Conservation (phyloP, 257 asterid species). For the Solanum rostratum region DNA sequence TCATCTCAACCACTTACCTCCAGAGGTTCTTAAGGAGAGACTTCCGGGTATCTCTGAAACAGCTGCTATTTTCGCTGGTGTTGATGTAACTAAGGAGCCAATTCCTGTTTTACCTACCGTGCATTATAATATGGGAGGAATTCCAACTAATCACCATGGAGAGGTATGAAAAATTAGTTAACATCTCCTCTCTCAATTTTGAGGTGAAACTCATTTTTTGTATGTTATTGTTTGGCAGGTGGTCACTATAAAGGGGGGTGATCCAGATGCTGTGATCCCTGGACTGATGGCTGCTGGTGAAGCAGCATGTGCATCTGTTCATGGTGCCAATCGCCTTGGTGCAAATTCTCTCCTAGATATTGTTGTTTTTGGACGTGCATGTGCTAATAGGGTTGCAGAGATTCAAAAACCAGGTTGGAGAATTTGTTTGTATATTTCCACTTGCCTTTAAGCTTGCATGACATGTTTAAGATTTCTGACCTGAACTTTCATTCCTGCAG, state of each 20-base stretch:
- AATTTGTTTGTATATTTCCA: background rate
- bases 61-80: conserved; percentile 97
- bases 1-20: conserved; percentile 95
- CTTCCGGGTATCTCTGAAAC: conserved; percentile 99
- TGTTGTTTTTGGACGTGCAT: conserved; percentile 97
- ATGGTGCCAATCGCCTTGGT: conserved; percentile 98
- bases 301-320: conserved; percentile 99
- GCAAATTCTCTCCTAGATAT: conserved; percentile 97
- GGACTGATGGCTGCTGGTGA: conserved; percentile 99
- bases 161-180: conserved; percentile 41
- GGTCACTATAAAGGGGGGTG: conserved; percentile 54
- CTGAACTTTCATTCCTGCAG: conserved; percentile 30
- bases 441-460: background rate
- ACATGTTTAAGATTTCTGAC: conserved; percentile 7
- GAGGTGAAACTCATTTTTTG: background rate
- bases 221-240: conserved; percentile 30
- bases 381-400: conserved; percentile 96
- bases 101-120: conserved; percentile 97
- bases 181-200: background rate
- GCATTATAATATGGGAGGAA: conserved; percentile 98
- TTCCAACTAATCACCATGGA: conserved; percentile 91
- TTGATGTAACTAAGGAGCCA: conserved; percentile 95
- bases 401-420: conserved; percentile 61
- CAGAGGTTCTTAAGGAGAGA: conserved; percentile 94
- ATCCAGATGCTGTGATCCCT: conserved; percentile 71